phyloP scores from a whole-genome alignment of 768 basidiomycete species.

The Mycena galericulata region DNA sequence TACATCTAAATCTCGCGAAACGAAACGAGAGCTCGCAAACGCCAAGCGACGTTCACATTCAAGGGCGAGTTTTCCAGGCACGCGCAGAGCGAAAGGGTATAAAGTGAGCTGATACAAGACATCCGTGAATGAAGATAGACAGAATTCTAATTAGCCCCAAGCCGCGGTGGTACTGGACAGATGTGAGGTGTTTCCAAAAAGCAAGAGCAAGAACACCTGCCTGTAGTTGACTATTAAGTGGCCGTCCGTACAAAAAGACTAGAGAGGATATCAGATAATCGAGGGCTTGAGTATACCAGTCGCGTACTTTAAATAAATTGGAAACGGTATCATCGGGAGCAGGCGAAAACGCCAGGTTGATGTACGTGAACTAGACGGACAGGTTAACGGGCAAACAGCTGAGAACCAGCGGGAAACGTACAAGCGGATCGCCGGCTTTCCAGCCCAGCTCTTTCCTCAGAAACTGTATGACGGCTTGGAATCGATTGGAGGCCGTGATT shows the following conservation, averaged over 20 bases:
- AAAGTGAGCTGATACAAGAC: constrained; percentile 10
- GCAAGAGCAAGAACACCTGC: constrained; percentile 49
- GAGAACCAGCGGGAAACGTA: constrained; percentile 50
- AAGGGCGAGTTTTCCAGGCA: too few relatives aligned
- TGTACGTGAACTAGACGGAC: constrained; percentile 65
- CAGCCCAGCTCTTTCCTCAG: constrained; percentile 89
- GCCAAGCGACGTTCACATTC: too few relatives aligned
- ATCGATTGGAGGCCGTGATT: constrained; percentile 93
- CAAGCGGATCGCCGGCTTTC: constrained; percentile 88
- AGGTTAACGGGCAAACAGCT: constrained; percentile 40
- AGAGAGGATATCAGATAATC: constrained; percentile 17
- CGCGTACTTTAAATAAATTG: constrained; percentile 76
- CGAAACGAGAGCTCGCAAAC: too few relatives aligned
- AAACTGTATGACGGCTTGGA: constrained; percentile 96
- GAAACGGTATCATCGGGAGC: constrained; percentile 87
- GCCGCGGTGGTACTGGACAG: constrained; percentile 69
- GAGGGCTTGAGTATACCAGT: not conserved
- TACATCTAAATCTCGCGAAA: too few relatives aligned
- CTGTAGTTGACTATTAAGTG: constrained; percentile 95
- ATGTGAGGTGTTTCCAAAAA: constrained; percentile 1
- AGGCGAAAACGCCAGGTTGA: constrained; percentile 82
- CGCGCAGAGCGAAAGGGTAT: not conserved
- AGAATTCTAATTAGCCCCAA: constrained; percentile 63
- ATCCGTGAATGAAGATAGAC: constrained; percentile 4
- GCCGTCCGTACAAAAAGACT: constrained; percentile 91